A percentile compares a stretch with the other conserved stretches of the same genome.
phyloP scores from a whole-genome alignment of 495 filamentous ascomycete genomes.

The Aspergillus carlsbadensis region DNA sequence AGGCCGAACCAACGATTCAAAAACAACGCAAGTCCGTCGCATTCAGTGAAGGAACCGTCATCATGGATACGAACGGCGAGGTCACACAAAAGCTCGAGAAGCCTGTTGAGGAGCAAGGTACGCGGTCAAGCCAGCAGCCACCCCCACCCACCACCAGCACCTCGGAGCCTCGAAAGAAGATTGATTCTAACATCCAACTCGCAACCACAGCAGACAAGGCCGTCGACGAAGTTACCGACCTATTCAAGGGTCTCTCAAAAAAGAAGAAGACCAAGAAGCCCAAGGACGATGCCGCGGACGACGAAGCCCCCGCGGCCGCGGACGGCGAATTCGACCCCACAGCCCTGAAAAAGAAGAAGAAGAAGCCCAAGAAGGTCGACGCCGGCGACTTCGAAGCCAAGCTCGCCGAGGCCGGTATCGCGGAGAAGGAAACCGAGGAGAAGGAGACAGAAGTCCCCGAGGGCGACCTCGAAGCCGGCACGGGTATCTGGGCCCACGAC shows the following conservation, averaged over 20 bases:
- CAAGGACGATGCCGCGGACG: conserved; percentile 58
- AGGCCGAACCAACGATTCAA: conserved; percentile 28
- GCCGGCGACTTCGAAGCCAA: conserved; percentile 79
- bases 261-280: conserved; percentile 72
- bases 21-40: conserved; percentile 85
- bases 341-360: conserved; percentile 93
- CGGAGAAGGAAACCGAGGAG: conserved; percentile 48
- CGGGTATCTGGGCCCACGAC: conserved; percentile 90
- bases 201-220: conserved; percentile 51
- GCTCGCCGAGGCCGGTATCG: conserved; percentile 72
- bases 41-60: conserved; percentile 78
- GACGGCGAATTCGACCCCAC: conserved; percentile 72
- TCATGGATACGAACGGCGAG: conserved; percentile 82
- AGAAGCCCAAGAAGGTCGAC: conserved; percentile 71
- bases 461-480: conserved; percentile 86
- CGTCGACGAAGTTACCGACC: conserved; percentile 68
- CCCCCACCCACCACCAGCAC: conserved; percentile 1
- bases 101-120: conserved; percentile 63
- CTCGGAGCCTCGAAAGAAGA: background rate
- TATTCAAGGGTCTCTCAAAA: conserved; percentile 85
- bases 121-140: conserved; percentile 18
- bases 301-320: conserved; percentile 56
- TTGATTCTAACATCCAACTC: background rate
- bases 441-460: conserved; percentile 52
- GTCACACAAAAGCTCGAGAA: conserved; percentile 71